phyloP scores from a whole-genome alignment of 169 alveolate species.

The Besnoitia besnoiti region DNA sequence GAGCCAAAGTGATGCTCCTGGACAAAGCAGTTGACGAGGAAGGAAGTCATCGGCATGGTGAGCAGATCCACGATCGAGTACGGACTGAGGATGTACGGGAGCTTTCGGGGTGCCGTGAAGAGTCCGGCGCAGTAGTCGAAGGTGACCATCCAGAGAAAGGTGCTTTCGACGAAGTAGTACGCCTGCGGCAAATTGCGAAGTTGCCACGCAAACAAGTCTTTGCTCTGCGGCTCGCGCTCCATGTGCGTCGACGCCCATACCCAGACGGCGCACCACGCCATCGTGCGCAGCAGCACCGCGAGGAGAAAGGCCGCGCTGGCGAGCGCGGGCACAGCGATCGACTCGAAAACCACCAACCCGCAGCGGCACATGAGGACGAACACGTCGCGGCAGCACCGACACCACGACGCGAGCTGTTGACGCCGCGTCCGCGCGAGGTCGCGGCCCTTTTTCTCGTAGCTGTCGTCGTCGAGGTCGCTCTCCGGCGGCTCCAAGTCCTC shows the following conservation, averaged over 20 bases:
- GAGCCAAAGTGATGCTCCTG: background rate
- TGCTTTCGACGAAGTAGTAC: slow-evolving; percentile 67
- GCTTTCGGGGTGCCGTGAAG: slow-evolving; percentile 59
- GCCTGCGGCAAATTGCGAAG: slow-evolving; percentile 59
- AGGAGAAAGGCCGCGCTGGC: slow-evolving; percentile 48
- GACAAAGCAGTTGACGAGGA: slow-evolving; percentile 26
- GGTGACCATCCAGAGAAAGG: slow-evolving; percentile 74
- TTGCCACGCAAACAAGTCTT: slow-evolving; percentile 65
- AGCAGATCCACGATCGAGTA: slow-evolving; percentile 36
- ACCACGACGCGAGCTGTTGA: background rate
- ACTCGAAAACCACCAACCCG: background rate
- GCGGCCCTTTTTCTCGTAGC: background rate
- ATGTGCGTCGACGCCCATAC: slow-evolving; percentile 72
- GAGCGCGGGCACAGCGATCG: background rate
- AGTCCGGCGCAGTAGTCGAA: slow-evolving; percentile 69
- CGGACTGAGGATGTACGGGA: slow-evolving; percentile 56
- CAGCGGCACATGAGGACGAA: background rate
- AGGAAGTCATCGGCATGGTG: slow-evolving; percentile 40
- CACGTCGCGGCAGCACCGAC: background rate
- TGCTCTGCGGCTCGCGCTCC: slow-evolving; percentile 54
- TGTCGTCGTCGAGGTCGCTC: background rate
- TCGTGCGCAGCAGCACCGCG: slow-evolving; percentile 51
- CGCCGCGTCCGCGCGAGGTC: background rate
- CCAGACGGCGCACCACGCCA: slow-evolving; percentile 75
- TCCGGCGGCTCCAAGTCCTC: background rate